Base-by-base conservation (phyloP, 148 eudicot genomes). In the Amaranthus cruentus region DNA sequence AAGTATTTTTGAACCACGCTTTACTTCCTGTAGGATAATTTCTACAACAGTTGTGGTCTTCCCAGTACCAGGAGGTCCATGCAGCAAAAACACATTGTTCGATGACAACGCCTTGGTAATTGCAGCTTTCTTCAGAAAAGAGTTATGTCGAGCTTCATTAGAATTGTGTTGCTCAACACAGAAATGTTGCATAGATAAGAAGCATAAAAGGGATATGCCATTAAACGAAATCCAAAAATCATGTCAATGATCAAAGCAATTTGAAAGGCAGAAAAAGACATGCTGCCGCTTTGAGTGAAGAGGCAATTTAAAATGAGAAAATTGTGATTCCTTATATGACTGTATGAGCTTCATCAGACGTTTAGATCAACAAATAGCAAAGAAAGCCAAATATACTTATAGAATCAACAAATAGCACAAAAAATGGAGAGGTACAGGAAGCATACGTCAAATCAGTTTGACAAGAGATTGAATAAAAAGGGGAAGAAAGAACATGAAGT, bases 1-100 rank as follows among this genome's bases (percentile, higher is more conserved):
- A 84, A 94, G 98, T 84, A 94, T 82, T 86, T 94, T 94, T 69
- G 97, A 91, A 68, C 98, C 98, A 78, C 97, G 96, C 78, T 94
- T 91, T 56, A 94, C 96, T 89, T 94, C 98, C 76, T 94, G 98
- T 68, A 94, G 83, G 73, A 94, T 94, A 75, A 91, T 91, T 81
- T 94, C 98, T 61, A 94, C 97, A 60, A 94, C 97, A 49, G 98
- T 94, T 2, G 98, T 94, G 67, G 98, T 94, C 81, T 94, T 94
- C 66, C 98, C 98, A 52, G 98, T 94, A 79, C 98, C 98, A 78
- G 98, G 98, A 87, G 98, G 98, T 65, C 98, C 98, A 66, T 94
- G 98, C 66, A 94, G 83, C 89, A 94, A 83, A 81, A 94, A 91
- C 51, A 94, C 79, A 72, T 94, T 86, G 83, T 91, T 94, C 84